A percentile compares a stretch with the other conserved stretches of the same genome.
Conservation (phyloP, 805 yeast genomes). For the Jamesozyma hellenica region DNA sequence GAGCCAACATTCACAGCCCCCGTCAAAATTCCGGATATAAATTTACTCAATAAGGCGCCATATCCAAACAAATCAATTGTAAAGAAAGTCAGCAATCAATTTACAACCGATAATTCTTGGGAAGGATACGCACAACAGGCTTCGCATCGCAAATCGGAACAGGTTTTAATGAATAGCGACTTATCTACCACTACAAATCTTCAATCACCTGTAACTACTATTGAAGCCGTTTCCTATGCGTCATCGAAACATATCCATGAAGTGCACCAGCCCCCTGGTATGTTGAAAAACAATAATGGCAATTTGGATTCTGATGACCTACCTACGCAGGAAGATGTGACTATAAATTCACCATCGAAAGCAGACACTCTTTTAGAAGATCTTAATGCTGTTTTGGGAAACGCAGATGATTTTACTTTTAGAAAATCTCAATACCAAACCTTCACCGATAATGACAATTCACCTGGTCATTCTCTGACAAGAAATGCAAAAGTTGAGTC, state of each 20-base stretch:
- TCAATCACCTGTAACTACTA: not conserved
- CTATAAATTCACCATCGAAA: not conserved
- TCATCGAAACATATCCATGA: no score
- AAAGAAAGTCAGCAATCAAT: slow-evolving; percentile 12
- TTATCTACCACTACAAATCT: not conserved
- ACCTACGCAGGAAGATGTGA: no score
- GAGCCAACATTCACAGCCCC: not conserved
- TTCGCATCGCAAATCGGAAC: no score
- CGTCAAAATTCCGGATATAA: slow-evolving; percentile 4
- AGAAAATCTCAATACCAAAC: not conserved
- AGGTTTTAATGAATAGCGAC: not conserved
- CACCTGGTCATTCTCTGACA: not conserved
- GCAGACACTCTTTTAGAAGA: slow-evolving; percentile 15
- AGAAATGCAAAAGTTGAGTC: not conserved
- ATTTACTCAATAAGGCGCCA: slow-evolving; percentile 16
- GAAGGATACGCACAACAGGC: no score
- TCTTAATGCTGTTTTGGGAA: slow-evolving; percentile 17
- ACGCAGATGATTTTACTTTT: no score
- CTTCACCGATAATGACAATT: no score
- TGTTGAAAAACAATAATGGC: no score
- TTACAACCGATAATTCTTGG: slow-evolving; percentile 1
- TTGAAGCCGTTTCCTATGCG: not conserved
- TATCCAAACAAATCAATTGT: slow-evolving; percentile 18
- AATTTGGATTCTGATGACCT: no score
- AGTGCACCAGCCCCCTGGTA: no score